These are phyloP conservation scores for Yamadazyma sp. DNA, from an alignment of 1,139 yeast species.

Conservation along the genomic window DNA sequence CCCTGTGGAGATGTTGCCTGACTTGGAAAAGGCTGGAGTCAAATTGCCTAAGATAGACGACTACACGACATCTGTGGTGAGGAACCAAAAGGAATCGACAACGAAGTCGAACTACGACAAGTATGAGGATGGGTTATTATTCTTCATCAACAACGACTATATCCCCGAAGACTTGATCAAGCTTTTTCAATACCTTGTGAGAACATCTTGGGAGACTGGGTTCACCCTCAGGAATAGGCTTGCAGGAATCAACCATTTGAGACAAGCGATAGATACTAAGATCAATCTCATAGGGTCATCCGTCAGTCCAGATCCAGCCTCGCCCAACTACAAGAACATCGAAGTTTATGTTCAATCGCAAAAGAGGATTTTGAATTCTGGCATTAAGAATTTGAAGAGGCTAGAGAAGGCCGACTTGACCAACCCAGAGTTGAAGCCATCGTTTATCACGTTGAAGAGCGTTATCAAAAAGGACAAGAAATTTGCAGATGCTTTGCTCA, in stretches of 20 bases:
- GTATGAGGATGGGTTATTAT: conserved; percentile 43
- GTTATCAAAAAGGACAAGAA: conserved; percentile 55
- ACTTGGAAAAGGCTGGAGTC: conserved; percentile 39
- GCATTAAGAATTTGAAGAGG: conserved; percentile 48
- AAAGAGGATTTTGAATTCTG: conserved; percentile 41
- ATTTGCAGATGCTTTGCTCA: conserved; percentile 55
- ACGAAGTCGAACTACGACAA: conserved; percentile 11
- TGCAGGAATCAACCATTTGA: conserved; percentile 59
- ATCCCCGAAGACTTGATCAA: conserved; percentile 49
- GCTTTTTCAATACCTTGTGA: conserved; percentile 54
- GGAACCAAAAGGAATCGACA: conserved; percentile 9
- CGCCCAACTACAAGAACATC: conserved; percentile 22
- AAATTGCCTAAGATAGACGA: conserved; percentile 47
- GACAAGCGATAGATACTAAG: conserved; percentile 51
- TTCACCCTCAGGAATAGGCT: conserved; percentile 53
- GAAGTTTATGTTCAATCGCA: conserved; percentile 46
- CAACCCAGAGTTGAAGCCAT: conserved; percentile 37
- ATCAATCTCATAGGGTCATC: conserved; percentile 28
- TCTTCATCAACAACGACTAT: conserved; percentile 35
- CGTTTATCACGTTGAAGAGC: conserved; percentile 51
- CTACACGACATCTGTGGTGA: conserved; percentile 44
- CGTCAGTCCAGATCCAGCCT: conserved; percentile 8
- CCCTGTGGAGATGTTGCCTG: conserved; percentile 35
- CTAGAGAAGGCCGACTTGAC: conserved; percentile 52
- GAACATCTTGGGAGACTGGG: conserved; percentile 40